These are phyloP conservation scores for Cladosporium sp. DNA, from an alignment of 2,329 filamentous ascomycete species.

Conservation along the genomic window DNA sequence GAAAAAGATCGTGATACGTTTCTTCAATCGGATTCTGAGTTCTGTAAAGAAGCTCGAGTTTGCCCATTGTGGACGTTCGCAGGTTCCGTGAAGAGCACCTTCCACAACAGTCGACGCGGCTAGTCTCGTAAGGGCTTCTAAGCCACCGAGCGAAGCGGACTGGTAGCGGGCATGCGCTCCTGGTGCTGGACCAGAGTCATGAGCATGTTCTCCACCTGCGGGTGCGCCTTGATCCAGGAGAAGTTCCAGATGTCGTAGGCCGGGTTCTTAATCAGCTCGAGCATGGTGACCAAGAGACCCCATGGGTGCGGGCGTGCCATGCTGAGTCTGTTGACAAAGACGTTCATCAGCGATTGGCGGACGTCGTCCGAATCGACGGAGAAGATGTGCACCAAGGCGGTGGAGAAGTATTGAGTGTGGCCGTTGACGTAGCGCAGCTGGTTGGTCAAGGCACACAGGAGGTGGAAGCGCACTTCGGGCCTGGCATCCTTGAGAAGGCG, in stretches of 20 bases:
- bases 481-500: conserved; percentile 70
- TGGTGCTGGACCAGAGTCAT: conserved; percentile 26
- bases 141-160: conserved; percentile 6
- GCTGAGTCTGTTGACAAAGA: conserved; percentile 81
- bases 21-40: neutral
- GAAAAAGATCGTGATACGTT: neutral
- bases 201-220: conserved; percentile 60
- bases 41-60: too few species aligned
- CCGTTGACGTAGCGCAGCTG: conserved; percentile 86
- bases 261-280: conserved; percentile 87
- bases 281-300: conserved; percentile 82
- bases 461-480: conserved; percentile 75
- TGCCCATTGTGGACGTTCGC: too few species aligned
- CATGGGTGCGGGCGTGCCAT: conserved; percentile 91
- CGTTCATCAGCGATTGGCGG: conserved; percentile 83
- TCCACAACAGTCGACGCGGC: too few species aligned
- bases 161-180: conserved; percentile 16
- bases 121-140: neutral
- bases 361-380: conserved; percentile 63
- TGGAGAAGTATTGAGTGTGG: conserved; percentile 89
- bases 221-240: conserved; percentile 82
- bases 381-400: conserved; percentile 78
- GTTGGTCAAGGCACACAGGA: conserved; percentile 80
- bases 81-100: too few species aligned
- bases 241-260: conserved; percentile 89